Conservation (phyloP, 2,329 filamentous ascomycete species). For the Ophiostoma tasmaniense region DNA sequence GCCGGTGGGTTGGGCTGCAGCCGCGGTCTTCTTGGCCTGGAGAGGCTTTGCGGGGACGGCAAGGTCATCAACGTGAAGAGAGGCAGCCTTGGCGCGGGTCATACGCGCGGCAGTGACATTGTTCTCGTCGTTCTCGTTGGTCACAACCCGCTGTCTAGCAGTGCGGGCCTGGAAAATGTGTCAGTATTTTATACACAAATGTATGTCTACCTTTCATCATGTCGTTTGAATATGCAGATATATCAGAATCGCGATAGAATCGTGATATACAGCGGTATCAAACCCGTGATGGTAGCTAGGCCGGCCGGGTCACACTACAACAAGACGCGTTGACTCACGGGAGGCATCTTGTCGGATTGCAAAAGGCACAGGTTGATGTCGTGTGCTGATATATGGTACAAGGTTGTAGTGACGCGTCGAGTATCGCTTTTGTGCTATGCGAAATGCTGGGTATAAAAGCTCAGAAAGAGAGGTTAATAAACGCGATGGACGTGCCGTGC, state of each 20-base stretch:
- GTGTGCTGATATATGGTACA: neutral
- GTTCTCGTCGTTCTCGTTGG: constrained; percentile 95
- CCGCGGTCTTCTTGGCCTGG: constrained; percentile 29
- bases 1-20: constrained; percentile 32
- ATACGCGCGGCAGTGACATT: constrained; percentile 65
- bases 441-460: constrained; percentile 8
- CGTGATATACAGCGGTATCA: neutral
- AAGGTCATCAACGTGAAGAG: constrained; percentile 55
- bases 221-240: no score
- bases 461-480: neutral
- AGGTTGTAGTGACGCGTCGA: neutral
- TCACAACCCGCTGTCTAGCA: constrained; percentile 64
- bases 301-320: neutral
- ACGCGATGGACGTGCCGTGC: neutral
- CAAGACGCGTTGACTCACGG: constrained; percentile 16
- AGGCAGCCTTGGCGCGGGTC: constrained; percentile 86
- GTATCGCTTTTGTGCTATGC: neutral
- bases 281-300: neutral
- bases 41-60: constrained; percentile 51
- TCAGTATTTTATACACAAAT: neutral
- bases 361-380: neutral
- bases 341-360: constrained; percentile 19
- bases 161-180: constrained; percentile 41
- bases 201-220: no score
- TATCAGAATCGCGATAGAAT: neutral